A percentile compares a stretch with the other conserved stretches of the same genome.
phyloP scores from a whole-genome alignment of 768 basidiomycete genomes.

The Suillus subaureus region DNA sequence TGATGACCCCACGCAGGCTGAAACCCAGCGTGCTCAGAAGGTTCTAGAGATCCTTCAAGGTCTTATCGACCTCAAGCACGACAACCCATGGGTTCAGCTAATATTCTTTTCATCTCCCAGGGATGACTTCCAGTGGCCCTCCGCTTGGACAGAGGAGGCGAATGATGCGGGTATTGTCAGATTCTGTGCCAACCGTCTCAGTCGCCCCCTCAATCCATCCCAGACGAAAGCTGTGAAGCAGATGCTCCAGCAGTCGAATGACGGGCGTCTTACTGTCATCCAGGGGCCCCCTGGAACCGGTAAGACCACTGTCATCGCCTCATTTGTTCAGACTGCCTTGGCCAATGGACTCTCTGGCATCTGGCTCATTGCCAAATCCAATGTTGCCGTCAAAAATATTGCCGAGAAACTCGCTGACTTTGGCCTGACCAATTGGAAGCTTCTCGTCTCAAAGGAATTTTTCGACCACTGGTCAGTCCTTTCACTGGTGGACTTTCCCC shows the following conservation, averaged over 20 bases:
- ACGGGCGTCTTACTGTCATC: constrained; percentile 36
- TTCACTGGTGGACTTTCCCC: constrained; percentile 4
- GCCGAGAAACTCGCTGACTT: constrained; percentile 69
- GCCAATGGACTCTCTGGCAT: constrained; percentile 48
- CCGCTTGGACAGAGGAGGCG: constrained; percentile 26
- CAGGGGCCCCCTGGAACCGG: constrained; percentile 70
- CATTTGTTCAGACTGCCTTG: constrained; percentile 55
- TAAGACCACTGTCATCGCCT: constrained; percentile 73
- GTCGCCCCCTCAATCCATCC: constrained; percentile 40
- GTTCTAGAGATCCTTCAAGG: constrained; percentile 41
- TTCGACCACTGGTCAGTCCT: constrained; percentile 59
- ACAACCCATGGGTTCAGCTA: constrained; percentile 40
- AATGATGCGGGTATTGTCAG: constrained; percentile 20
- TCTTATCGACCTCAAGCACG: constrained; percentile 21
- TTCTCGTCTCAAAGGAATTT: constrained; percentile 74
- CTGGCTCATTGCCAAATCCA: constrained; percentile 84
- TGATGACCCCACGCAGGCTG: constrained; percentile 60
- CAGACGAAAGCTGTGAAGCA: constrained; percentile 37
- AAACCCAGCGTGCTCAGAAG: constrained; percentile 39
- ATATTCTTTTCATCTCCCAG: constrained; percentile 33
- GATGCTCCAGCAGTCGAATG: constrained; percentile 42
- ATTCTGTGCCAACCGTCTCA: constrained; percentile 17
- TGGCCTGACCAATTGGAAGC: constrained; percentile 56
- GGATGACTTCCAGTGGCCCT: constrained; percentile 41
- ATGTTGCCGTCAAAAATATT: constrained; percentile 89